Conservation (phyloP, 1,139 yeast genomes). For the Zygosaccharomyces pseudobailii region DNA sequence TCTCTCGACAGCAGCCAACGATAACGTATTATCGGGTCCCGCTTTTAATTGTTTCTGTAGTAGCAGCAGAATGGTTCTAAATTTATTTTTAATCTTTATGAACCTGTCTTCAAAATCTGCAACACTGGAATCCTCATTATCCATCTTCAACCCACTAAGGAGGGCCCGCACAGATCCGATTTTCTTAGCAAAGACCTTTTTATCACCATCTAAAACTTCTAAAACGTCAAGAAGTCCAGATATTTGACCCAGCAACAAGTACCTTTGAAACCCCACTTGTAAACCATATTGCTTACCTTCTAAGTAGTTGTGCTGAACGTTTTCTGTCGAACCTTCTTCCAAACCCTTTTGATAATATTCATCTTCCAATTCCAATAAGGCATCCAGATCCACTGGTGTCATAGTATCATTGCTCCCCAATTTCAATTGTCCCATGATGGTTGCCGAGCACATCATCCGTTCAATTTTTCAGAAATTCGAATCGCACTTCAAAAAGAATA, state of each 20-base stretch:
- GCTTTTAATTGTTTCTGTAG: constrained; percentile 22
- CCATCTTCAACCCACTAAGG: constrained; percentile 24
- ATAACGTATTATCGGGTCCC: constrained; percentile 13
- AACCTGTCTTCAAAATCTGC: constrained; percentile 43
- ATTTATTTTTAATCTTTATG: constrained; percentile 48
- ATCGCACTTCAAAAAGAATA: not conserved
- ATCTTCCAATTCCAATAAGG: constrained; percentile 27
- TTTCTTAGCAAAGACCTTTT: constrained; percentile 19
- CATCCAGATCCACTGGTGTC: constrained; percentile 24
- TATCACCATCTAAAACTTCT: constrained; percentile 13
- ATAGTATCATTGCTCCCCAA: not conserved
- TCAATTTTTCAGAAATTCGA: not conserved
- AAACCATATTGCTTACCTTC: constrained; percentile 79
- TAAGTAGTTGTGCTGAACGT: constrained; percentile 49
- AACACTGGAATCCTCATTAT: constrained; percentile 47
- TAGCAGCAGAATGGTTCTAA: constrained; percentile 41
- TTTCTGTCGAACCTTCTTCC: constrained; percentile 45
- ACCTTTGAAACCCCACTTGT: constrained; percentile 75
- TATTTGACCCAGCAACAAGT: constrained; percentile 58
- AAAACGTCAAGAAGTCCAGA: constrained; percentile 45
- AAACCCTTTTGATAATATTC: constrained; percentile 58
- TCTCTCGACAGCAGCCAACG: constrained; percentile 26
- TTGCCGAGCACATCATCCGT: not conserved
- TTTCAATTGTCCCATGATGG: not conserved
- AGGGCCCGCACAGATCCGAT: constrained; percentile 19